phyloP scores from a whole-genome alignment of 495 filamentous ascomycete species.

The Penicillium ucsense region DNA sequence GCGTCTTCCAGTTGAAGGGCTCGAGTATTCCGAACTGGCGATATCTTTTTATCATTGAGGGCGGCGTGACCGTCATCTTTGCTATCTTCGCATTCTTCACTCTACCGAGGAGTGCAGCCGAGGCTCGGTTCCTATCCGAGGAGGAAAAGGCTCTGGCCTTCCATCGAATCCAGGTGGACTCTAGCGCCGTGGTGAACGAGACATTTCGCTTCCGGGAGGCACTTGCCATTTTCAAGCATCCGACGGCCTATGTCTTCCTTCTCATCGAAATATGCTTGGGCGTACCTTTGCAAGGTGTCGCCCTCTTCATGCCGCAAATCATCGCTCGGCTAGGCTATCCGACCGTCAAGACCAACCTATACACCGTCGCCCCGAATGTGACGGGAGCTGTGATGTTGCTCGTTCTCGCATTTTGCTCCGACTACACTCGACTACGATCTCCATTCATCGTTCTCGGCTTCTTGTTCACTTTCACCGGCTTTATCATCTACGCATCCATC shows the following conservation, averaged over 20 bases:
- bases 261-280: slow-evolving; percentile 63
- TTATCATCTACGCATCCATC: slow-evolving; percentile 60
- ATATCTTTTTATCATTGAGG: slow-evolving; percentile 70
- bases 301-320: slow-evolving; percentile 63
- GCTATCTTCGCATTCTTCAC: slow-evolving; percentile 56
- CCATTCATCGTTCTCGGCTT: slow-evolving; percentile 63
- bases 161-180: slow-evolving; percentile 60
- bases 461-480: slow-evolving; percentile 58
- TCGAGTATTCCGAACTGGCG: slow-evolving; percentile 46
- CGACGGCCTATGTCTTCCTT: slow-evolving; percentile 50
- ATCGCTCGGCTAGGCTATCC: slow-evolving; percentile 49
- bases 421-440: slow-evolving; percentile 53
- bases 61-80: slow-evolving; percentile 51
- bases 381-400: slow-evolving; percentile 57
- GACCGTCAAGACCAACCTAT: slow-evolving; percentile 61
- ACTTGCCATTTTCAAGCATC: slow-evolving; percentile 49
- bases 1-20: slow-evolving; percentile 61
- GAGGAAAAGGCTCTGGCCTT: slow-evolving; percentile 58
- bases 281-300: slow-evolving; percentile 58
- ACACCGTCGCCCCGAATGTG: slow-evolving; percentile 62
- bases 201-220: slow-evolving; percentile 54
- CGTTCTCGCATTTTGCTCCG: slow-evolving; percentile 53
- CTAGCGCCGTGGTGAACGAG: slow-evolving; percentile 58
- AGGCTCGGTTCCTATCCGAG: slow-evolving; percentile 49
- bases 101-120: slow-evolving; percentile 50